Base-by-base conservation (phyloP, 2,329 filamentous ascomycete species). In the Pleoardoris graminearum region DNA sequence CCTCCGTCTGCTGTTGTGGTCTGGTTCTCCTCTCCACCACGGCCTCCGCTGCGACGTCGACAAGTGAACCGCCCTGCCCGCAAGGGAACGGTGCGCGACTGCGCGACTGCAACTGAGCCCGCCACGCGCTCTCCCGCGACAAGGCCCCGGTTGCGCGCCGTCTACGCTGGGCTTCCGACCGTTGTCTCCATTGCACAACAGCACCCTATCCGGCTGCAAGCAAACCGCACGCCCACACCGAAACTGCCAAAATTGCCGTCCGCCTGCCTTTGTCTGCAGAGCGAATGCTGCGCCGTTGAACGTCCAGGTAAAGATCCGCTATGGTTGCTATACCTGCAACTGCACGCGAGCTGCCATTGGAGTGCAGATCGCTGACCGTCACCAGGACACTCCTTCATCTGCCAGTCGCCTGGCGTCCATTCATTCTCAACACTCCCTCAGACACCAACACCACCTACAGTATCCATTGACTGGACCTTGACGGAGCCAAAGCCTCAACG, bases 371-470 rank as follows among this genome's bases (percentile, higher is more conserved):
- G 45, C 53, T 55, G 51, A 51, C 50, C 50, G 22, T 50, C 29
- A 51, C 55, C 55, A 66, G 65, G 55, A 56, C 60, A 54, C 59
- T 62, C 64, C 55, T 59, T 61, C 55, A 39, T 47, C 59, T 65
- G 70, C 68, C 70, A 70, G 67, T 67, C 64, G 52, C 42, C 68
- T 71, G 71, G 72, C 71, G 71, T 75, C 73, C 73, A 59, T 63
- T 75, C 68, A 62, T 72, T 66, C 66, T 62, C 56, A 55, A 66
- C 67, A 47, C 66, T 68, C 64, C 32, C 54, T 60, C 59, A 50
- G 47, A 53, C 44, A 60, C 53, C 53, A 55, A 36, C 52, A 27
- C n/a, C n/a, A 51, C 42, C 57, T 36, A 48, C 45, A 54, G 37
- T 43, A 59, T 71, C 69, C 70, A 73, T 73, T 71, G 69, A 71